Conservation (phyloP, 2,329 filamentous ascomycete species). For the Diaporthe sp. region DNA sequence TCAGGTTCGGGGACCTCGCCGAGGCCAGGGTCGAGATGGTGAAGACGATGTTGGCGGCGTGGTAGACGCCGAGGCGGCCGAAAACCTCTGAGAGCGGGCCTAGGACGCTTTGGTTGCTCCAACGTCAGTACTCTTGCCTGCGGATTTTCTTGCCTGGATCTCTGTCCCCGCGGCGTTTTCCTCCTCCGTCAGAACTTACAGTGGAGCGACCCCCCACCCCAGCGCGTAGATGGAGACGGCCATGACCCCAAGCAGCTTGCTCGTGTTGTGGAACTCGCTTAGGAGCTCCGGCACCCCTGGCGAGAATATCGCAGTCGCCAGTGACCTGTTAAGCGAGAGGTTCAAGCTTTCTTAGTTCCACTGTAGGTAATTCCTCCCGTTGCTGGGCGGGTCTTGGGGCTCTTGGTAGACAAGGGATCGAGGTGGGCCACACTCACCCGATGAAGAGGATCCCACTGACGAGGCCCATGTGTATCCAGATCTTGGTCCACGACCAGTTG, state of each 20-base stretch:
- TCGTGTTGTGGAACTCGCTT: slow-evolving; percentile 70
- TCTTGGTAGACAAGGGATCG: not conserved
- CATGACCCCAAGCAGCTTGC: slow-evolving; percentile 69
- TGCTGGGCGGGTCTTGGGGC: slow-evolving; percentile 8
- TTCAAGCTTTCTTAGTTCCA: slow-evolving; percentile 4
- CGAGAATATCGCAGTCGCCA: slow-evolving; percentile 68
- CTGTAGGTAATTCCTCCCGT: not conserved
- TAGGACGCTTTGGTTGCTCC: slow-evolving; percentile 16
- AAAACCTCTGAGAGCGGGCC: slow-evolving; percentile 63
- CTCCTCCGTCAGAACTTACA: slow-evolving; percentile 43
- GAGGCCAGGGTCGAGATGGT: slow-evolving; percentile 54
- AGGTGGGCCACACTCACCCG: slow-evolving; percentile 6
- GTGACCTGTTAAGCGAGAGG: not conserved
- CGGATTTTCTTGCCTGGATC: too few species aligned
- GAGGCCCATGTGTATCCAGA: slow-evolving; percentile 1
- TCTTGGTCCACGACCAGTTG: slow-evolving; percentile 23
- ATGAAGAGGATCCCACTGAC: not conserved
- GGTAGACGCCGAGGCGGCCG: slow-evolving; percentile 59
- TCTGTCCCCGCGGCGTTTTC: not conserved
- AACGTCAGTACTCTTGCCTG: too few species aligned
- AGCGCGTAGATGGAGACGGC: slow-evolving; percentile 78
- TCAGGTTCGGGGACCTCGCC: slow-evolving; percentile 55
- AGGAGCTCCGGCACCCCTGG: slow-evolving; percentile 75
- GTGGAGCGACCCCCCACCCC: slow-evolving; percentile 72
- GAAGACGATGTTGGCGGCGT: slow-evolving; percentile 56